These are phyloP conservation scores for Barnettozyma vustinii DNA, from an alignment of 805 yeast species.

Conservation along the genomic window DNA sequence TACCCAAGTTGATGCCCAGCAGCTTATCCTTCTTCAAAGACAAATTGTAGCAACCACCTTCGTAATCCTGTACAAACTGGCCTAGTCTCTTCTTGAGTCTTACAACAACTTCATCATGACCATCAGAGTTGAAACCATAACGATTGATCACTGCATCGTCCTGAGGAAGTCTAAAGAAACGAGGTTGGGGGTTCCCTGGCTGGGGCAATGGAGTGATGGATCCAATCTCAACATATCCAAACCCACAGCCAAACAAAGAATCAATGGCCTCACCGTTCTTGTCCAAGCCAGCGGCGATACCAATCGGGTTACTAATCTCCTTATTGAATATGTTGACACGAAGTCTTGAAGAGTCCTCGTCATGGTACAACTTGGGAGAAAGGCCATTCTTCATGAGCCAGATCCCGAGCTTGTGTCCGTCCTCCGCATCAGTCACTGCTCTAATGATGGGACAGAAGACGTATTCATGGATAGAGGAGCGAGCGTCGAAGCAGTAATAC, in stretches of 20 bases:
- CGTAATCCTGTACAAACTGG: slow-evolving; percentile 27
- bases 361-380: slow-evolving; percentile 54
- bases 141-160: slow-evolving; percentile 92
- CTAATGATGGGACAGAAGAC: slow-evolving; percentile 74
- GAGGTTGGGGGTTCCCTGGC: slow-evolving; percentile 90
- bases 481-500: slow-evolving; percentile 63
- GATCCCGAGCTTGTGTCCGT: slow-evolving; percentile 76
- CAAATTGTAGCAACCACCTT: slow-evolving; percentile 25
- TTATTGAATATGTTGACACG: slow-evolving; percentile 62
- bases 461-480: slow-evolving; percentile 80
- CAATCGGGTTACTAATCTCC: slow-evolving; percentile 68
- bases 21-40: slow-evolving; percentile 61
- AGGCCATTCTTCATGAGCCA: slow-evolving; percentile 62
- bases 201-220: slow-evolving; percentile 91
- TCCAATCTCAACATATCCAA: slow-evolving; percentile 88
- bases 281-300: slow-evolving; percentile 94
- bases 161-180: slow-evolving; percentile 78
- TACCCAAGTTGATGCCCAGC: slow-evolving; percentile 83
- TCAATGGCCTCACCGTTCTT: slow-evolving; percentile 92
- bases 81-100: slow-evolving; percentile 62
- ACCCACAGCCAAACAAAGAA: slow-evolving; percentile 69
- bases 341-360: slow-evolving; percentile 45
- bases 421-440: slow-evolving; percentile 70
- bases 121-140: slow-evolving; percentile 91
- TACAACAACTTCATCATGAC: slow-evolving; percentile 70